Evolutionary conservation across 345 rosid species (phyloP).

Genomic region (Camelina neglecta): DNA sequence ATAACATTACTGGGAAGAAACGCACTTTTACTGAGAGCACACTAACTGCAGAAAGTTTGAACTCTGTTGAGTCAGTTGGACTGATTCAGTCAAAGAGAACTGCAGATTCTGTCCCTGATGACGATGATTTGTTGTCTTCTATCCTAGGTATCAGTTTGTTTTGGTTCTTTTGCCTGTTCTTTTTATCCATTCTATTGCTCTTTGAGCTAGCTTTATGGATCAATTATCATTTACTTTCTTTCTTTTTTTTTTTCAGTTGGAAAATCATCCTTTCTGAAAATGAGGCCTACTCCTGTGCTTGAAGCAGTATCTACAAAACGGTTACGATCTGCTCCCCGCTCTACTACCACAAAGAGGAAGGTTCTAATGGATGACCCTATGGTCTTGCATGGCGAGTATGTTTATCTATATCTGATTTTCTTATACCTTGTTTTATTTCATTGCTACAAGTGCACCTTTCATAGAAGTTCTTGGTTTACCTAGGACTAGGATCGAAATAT

Average conservation of each 20-base stretch:
- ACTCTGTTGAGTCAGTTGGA: constrained; percentile 73
- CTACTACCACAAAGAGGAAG: constrained; percentile 81
- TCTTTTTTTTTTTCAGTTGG: constrained; percentile 61
- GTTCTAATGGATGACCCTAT: constrained; percentile 88
- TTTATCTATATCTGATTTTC: constrained; percentile 29
- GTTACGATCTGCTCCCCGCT: constrained; percentile 56
- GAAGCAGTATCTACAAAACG: constrained; percentile 74
- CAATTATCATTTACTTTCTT: constrained; percentile 19
- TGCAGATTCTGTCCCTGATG: constrained; percentile 80
- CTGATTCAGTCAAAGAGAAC: constrained; percentile 60
- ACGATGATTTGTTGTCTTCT: constrained; percentile 91
- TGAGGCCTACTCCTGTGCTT: constrained; percentile 74
- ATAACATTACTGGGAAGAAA: constrained; percentile 66
- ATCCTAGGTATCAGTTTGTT: constrained; percentile 70
- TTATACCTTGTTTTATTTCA: constrained; percentile 1
- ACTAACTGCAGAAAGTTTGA: constrained; percentile 63
- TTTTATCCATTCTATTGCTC: constrained; percentile 10
- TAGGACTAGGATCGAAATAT: not conserved
- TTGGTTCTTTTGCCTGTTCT: constrained; percentile 5
- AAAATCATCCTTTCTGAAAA: constrained; percentile 77
- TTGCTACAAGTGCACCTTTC: constrained; percentile 18
- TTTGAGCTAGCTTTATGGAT: constrained; percentile 25
- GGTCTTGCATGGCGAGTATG: constrained; percentile 99
- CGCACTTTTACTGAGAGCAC: constrained; percentile 81
- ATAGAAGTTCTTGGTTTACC: not conserved